phyloP scores from a whole-genome alignment of 768 basidiomycete species.

The Xerocomus brunneocitrinus region DNA sequence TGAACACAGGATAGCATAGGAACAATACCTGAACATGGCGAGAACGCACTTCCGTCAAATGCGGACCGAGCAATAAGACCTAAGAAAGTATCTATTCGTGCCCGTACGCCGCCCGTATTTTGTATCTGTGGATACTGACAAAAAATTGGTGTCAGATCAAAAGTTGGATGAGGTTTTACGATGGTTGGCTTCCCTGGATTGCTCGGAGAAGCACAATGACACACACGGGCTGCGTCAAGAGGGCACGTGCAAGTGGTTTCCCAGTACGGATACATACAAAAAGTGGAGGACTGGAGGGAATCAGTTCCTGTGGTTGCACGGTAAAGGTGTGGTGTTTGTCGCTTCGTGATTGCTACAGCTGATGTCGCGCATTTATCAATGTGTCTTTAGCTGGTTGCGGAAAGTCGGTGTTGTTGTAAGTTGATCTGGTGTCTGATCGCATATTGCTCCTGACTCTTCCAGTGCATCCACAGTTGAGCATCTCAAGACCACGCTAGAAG shows the following conservation, averaged over 20 bases:
- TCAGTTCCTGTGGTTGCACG: slow-evolving; percentile 1
- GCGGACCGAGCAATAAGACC: no score
- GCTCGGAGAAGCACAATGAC: not conserved
- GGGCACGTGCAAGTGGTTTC: not conserved
- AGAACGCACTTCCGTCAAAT: no score
- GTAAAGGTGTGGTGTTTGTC: not conserved
- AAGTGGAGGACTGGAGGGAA: not conserved
- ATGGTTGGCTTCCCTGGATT: not conserved
- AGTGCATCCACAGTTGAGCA: slow-evolving; percentile 4
- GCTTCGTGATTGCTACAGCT: not conserved
- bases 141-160: not conserved
- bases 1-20: not conserved
- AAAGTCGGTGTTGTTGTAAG: not conserved
- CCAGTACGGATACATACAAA: not conserved
- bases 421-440: not conserved
- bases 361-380: not conserved
- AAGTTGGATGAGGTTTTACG: not conserved
- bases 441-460: not conserved
- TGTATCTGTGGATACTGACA: not conserved
- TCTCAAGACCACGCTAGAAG: not conserved
- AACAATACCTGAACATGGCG: not conserved
- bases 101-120: no score
- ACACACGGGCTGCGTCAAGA: not conserved
- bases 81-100: no score
- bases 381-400: not conserved